These are phyloP conservation scores for Phytopythium ostracodes DNA, from an alignment of 352 stramenopile genomes.

Conservation along the genomic window DNA sequence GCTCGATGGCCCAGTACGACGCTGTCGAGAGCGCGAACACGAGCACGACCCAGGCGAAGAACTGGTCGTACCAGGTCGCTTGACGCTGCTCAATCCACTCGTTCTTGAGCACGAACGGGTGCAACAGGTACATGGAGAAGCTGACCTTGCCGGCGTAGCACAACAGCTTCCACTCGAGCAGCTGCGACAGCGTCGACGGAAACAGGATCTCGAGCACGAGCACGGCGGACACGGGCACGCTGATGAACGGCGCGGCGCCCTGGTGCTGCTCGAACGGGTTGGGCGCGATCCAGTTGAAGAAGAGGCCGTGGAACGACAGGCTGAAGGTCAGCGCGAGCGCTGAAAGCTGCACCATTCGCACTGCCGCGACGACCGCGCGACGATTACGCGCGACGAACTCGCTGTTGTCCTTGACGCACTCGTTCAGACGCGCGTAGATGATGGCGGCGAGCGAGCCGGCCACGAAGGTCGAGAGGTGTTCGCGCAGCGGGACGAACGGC, in stretches of 20 bases:
- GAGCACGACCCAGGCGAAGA: conserved; percentile 28
- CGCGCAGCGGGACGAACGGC: conserved; percentile 12
- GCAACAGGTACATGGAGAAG: conserved; percentile 47
- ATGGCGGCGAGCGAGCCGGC: conserved; percentile 36
- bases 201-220: conserved; percentile 37
- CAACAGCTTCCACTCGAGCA: conserved; percentile 41
- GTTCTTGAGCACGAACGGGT: conserved; percentile 34
- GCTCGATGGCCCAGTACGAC: conserved; percentile 33
- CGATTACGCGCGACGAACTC: conserved; percentile 24
- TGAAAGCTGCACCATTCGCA: conserved; percentile 18
- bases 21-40: conserved; percentile 23
- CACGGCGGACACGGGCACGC: conserved; percentile 20
- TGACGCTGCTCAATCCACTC: conserved; percentile 16
- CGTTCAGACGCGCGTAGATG: conserved; percentile 25
- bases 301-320: conserved; percentile 23
- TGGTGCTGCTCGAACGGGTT: conserved; percentile 19
- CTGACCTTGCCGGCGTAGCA: conserved; percentile 40
- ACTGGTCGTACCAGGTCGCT: conserved; percentile 27
- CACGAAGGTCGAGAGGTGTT: conserved; percentile 35
- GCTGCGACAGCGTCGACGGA: conserved; percentile 23
- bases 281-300: conserved; percentile 34
- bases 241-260: conserved; percentile 27
- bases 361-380: conserved; percentile 11
- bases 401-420: conserved; percentile 19
- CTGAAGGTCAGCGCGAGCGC: conserved; percentile 27